phyloP scores from a whole-genome alignment of 257 asterid genomes.

The Jasminum sambac region DNA sequence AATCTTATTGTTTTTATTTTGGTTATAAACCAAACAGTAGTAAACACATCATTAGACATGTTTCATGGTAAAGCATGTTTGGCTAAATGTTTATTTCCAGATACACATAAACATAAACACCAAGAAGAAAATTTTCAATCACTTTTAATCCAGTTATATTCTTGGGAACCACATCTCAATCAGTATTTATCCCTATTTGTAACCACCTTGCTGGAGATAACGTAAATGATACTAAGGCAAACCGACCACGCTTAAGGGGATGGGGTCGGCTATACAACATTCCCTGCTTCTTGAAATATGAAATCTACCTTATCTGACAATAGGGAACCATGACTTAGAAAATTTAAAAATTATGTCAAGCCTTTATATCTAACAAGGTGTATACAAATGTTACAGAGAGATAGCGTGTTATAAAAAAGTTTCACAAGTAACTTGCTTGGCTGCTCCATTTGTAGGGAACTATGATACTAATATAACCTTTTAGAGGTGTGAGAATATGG shows the following conservation, averaged over 20 bases:
- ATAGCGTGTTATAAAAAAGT: background rate
- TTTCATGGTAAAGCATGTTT: too few species aligned
- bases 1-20: too few species aligned
- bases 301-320: conserved; percentile 4
- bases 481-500: background rate
- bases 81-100: too few species aligned
- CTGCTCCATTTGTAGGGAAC: background rate
- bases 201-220: too few species aligned
- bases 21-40: too few species aligned
- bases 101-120: too few species aligned
- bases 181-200: too few species aligned
- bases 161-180: too few species aligned
- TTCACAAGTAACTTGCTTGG: background rate
- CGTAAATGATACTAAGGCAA: background rate
- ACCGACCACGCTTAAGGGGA: background rate
- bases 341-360: background rate
- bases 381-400: background rate
- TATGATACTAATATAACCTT: background rate
- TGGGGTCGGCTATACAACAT: background rate
- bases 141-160: too few species aligned
- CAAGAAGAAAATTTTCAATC: background rate
- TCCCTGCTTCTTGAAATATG: background rate
- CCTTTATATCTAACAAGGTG: background rate
- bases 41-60: too few species aligned
- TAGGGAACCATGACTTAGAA: background rate